Percentiles rank a stretch among this genome's conserved stretches.
Evolutionary conservation across 1,284 basidiomycete species (phyloP).

Genomic region (Malassezia cuniculi): DNA sequence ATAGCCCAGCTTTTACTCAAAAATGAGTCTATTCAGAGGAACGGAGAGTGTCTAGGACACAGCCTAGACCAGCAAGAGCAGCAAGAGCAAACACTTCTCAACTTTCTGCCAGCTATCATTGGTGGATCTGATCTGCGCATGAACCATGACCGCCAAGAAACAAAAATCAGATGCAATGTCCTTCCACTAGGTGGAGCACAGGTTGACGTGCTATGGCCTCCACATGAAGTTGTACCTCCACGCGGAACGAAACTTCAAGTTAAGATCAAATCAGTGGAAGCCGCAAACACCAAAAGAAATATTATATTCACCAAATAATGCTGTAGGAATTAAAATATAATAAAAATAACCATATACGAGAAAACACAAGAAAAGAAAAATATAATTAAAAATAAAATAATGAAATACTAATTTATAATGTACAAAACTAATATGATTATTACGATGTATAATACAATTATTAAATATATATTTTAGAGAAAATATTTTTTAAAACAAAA

Average conservation of each 20-base stretch:
- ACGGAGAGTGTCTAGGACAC: too few species aligned
- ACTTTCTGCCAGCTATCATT: slow-evolving; percentile 15
- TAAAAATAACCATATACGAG: too few species aligned
- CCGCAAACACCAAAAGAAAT: slow-evolving; percentile 7
- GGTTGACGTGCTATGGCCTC: slow-evolving; percentile 8
- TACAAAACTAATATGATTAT: neutral
- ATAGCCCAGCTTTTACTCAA: slow-evolving; percentile 14
- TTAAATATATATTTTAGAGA: neutral
- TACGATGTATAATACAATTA: neutral
- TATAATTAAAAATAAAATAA: slow-evolving; percentile 2
- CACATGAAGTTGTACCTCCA: neutral
- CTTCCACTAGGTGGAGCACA: slow-evolving; percentile 1
- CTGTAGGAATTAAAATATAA: neutral
- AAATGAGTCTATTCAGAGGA: too few species aligned
- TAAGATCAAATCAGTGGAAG: slow-evolving; percentile 3
- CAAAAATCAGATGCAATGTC: slow-evolving; percentile 18
- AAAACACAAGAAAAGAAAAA: neutral
- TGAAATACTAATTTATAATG: neutral
- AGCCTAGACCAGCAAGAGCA: neutral
- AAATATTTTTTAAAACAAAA: neutral
- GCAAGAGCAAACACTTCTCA: slow-evolving; percentile 2
- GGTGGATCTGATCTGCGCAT: slow-evolving; percentile 17
- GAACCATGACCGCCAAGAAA: slow-evolving; percentile 9
- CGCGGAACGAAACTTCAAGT: slow-evolving; percentile 4
- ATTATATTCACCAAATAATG: slow-evolving; percentile 2